phyloP scores from a whole-genome alignment of 1,284 basidiomycete species.

The Phenoliferia sp. region DNA sequence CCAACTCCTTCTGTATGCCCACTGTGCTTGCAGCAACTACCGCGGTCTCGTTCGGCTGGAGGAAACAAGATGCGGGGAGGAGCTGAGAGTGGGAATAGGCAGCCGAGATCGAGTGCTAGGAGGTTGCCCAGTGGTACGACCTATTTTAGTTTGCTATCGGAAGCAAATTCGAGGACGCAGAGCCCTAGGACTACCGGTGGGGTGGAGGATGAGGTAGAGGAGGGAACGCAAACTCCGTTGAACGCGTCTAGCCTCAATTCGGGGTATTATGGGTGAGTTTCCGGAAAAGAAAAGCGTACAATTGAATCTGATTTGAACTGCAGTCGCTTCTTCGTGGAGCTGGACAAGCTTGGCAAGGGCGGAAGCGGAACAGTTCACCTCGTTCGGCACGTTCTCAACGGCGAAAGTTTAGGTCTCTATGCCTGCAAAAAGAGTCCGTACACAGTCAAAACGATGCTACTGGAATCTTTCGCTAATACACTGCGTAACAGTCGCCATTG shows the following conservation, averaged over 20 bases:
- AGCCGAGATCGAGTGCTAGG: background rate
- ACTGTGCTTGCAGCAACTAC: conserved; percentile 12
- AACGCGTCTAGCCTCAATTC: conserved; percentile 22
- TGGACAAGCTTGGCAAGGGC: conserved; percentile 28
- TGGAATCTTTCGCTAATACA: too few relatives aligned
- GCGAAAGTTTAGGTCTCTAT: conserved; percentile 34
- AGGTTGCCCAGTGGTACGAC: background rate
- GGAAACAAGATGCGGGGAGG: background rate
- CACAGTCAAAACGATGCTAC: background rate
- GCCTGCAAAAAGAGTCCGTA: conserved; percentile 34
- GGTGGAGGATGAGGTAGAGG: background rate
- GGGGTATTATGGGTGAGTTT: conserved; percentile 28
- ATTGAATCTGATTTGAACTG: background rate
- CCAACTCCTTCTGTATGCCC: conserved; percentile 11
- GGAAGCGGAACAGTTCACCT: conserved; percentile 33
- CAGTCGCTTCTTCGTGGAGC: conserved; percentile 31
- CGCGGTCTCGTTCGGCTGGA: background rate
- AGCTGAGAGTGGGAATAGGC: background rate
- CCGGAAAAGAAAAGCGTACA: background rate
- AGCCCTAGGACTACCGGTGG: conserved; percentile 13
- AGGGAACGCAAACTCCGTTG: background rate
- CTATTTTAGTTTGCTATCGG: conserved; percentile 24
- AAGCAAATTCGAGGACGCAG: conserved; percentile 18
- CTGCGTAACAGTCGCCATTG: conserved; percentile 23
- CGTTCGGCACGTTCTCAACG: conserved; percentile 35